Evolutionary conservation across 2,329 filamentous ascomycete genomes (phyloP), one percentile per base, ranked within the genome.

Genomic region (Cladosporium sp.): DNA sequence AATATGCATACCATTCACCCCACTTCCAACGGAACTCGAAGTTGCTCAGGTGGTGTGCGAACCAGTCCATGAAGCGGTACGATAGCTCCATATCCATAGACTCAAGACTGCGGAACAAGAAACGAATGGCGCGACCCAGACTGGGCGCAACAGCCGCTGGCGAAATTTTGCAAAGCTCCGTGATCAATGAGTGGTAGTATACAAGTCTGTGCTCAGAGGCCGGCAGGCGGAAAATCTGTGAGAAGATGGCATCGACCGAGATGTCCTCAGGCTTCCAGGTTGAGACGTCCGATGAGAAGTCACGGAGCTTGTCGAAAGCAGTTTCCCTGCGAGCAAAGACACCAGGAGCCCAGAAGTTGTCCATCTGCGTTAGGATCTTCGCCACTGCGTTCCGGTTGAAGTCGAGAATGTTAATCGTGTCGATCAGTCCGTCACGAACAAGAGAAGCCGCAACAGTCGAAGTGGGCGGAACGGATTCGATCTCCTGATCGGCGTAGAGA

Each of bases 11-110:
- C 95, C 95, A 99, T 80, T 99, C 95, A 18, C 91, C 89, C 95
- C 95, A 99, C 80, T 98, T 98, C 95, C 95, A 99, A 11, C 95
- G 95, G 77, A 98, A 99, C 62, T 96, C 95, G 76, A 99, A 99
- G 81, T 99, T 99, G 80, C 93, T 97, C 70, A 99, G 81, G 81
- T 99, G 95, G 77, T 99, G 95, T 21, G 94, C 87, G 75, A 99
- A 99, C 95, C 95, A 99, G 77, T 98, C 94, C 75, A 97, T 84
- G 80, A 98, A 98, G 29, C 95, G 88, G 73, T 93, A 90, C 65
- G 84, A 86, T 52, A 99, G 82, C 79, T 98, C 93, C 57, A 97
- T 83, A 74, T 99, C 95, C 83, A 98, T 88, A 2, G 85, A 86
- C 66, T 92, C 89, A 11, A 91, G 83, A 76, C 90, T 93, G 68